Evolutionary conservation across 352 stramenopile species (phyloP).

Genomic region (Globisporangium cylindrosporum): DNA sequence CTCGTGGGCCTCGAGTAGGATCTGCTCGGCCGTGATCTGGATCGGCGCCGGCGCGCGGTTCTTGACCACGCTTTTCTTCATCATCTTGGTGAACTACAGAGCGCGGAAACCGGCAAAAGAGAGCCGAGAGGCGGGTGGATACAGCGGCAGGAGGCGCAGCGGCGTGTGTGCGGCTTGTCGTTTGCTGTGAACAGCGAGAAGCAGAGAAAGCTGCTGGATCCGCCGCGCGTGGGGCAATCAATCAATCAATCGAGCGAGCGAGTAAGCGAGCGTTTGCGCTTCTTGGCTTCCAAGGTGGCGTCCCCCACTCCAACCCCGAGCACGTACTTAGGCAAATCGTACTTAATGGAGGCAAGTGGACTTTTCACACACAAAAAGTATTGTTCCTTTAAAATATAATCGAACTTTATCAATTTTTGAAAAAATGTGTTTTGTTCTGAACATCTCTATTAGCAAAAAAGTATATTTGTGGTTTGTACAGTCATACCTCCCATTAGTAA

Average conservation of each 20-base stretch:
- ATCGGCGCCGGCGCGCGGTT: slow-evolving; percentile 98
- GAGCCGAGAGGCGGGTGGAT: background rate
- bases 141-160: background rate
- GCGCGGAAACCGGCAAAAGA: too few species aligned
- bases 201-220: background rate
- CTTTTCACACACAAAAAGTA: background rate
- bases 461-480: too few species aligned
- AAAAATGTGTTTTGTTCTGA: too few species aligned
- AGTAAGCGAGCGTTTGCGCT: background rate
- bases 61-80: slow-evolving; percentile 92
- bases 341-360: background rate
- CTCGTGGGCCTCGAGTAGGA: slow-evolving; percentile 93
- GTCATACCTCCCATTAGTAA: too few species aligned
- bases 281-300: background rate
- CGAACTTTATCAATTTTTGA: too few species aligned
- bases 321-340: background rate
- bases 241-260: background rate
- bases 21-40: slow-evolving; percentile 99
- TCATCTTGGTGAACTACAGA: slow-evolving; percentile 32
- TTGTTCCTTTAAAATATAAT: too few species aligned
- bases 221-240: background rate
- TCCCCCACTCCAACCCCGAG: background rate
- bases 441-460: background rate
- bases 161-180: background rate
- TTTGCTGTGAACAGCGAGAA: background rate